phyloP scores from a whole-genome alignment of 176 grass and related monocot species.

The Oryza glumipatula region DNA sequence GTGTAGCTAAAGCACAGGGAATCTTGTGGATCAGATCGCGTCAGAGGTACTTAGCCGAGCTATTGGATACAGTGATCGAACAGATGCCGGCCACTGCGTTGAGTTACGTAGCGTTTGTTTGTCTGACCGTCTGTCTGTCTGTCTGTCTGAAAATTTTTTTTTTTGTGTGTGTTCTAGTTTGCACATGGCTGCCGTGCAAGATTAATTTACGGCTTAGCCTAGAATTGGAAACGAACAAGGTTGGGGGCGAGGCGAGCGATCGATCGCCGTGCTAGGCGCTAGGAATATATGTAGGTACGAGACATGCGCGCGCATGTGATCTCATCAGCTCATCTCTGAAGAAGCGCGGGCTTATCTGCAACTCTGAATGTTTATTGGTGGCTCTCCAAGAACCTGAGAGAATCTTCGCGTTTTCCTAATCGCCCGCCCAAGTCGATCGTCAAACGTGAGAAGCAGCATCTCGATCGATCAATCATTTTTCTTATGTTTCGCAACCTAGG shows the following conservation, averaged over 20 bases:
- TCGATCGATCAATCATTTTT: not conserved
- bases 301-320: not conserved
- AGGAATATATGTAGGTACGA: not conserved
- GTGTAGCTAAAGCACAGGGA: not conserved
- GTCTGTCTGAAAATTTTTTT: not conserved
- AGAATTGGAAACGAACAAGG: slow-evolving; percentile 8
- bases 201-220: not conserved
- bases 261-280: not conserved
- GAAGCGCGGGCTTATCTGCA: slow-evolving; percentile 3
- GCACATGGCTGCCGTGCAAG: not conserved
- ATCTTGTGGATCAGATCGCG: not conserved
- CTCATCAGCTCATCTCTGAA: slow-evolving; percentile 5
- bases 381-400: slow-evolving; percentile 9
- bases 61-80: not conserved
- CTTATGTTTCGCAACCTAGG: slow-evolving; percentile 10
- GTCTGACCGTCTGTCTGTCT: not conserved
- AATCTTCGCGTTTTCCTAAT: slow-evolving; percentile 20
- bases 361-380: slow-evolving; percentile 15
- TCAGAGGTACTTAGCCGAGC: not conserved
- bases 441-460: slow-evolving; percentile 32
- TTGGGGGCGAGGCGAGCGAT: not conserved
- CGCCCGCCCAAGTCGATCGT: not conserved
- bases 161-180: not conserved
- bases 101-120: not conserved
- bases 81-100: not conserved